These are phyloP conservation scores for Adansonia madagascariensis DNA, from an alignment of 441 rosid species.

Conservation along the genomic window DNA sequence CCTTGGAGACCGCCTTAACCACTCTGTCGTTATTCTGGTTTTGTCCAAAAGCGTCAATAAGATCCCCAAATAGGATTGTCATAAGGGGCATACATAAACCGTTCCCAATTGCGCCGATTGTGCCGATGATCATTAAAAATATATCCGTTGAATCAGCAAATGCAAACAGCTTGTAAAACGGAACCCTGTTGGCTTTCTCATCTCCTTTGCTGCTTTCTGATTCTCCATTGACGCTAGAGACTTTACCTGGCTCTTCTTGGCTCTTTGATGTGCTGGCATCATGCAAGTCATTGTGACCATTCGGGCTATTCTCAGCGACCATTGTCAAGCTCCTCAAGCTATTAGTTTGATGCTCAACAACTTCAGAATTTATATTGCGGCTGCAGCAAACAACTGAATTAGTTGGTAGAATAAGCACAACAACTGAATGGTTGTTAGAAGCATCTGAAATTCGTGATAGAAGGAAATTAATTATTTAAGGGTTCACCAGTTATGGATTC, in stretches of 20 bases:
- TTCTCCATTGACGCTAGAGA: conserved; percentile 29
- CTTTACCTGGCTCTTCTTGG: conserved; percentile 30
- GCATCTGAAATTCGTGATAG: background rate
- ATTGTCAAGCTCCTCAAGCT: conserved; percentile 19
- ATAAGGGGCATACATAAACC: conserved; percentile 52
- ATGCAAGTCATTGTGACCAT: conserved; percentile 21
- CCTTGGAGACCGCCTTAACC: conserved; percentile 44
- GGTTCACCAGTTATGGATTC: background rate
- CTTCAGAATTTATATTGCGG: conserved; percentile 2
- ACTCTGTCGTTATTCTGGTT: conserved; percentile 36
- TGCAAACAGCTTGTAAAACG: conserved; percentile 50
- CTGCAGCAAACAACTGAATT: background rate
- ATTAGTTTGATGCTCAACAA: background rate
- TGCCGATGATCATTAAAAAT: conserved; percentile 44
- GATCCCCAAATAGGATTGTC: conserved; percentile 52
- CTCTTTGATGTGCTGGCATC: conserved; percentile 43
- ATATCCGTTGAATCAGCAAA: conserved; percentile 49
- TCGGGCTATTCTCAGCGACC: conserved; percentile 34
- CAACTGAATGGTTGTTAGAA: background rate
- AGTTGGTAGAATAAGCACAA: background rate
- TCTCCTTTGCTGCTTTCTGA: conserved; percentile 29
- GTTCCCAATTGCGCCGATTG: conserved; percentile 49
- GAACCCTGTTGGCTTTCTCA: conserved; percentile 35
- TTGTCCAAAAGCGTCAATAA: conserved; percentile 46
- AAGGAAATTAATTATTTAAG: background rate